phyloP scores from a whole-genome alignment of 2,329 filamentous ascomycete species.

The Cercospora zeae-maydis region DNA sequence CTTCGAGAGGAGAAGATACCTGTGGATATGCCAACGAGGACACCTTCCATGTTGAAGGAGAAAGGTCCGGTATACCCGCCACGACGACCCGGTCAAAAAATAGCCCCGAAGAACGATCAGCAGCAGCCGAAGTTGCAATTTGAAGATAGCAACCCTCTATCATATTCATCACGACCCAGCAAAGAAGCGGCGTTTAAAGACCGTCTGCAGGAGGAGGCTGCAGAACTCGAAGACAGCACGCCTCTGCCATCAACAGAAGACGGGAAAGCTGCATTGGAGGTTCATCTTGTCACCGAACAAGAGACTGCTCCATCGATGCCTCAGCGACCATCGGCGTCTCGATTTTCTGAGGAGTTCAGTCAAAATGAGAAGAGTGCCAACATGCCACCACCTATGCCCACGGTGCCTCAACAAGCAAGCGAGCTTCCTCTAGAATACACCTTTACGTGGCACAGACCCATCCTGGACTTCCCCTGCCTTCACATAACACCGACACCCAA shows the following conservation, averaged over 20 bases:
- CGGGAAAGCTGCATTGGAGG: not conserved
- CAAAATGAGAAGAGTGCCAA: not conserved
- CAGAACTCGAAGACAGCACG: not conserved
- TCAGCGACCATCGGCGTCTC: slow-evolving; percentile 3
- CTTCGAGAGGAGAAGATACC: not conserved
- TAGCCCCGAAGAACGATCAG: not conserved
- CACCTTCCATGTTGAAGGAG: slow-evolving; percentile 6
- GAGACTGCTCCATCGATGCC: not conserved
- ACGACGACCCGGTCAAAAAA: not conserved
- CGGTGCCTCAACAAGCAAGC: not conserved
- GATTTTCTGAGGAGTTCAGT: slow-evolving; percentile 9
- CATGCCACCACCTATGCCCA: not conserved
- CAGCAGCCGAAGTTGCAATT: not conserved
- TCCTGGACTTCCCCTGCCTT: slow-evolving; percentile 11
- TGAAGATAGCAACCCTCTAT: not conserved
- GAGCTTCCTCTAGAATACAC: slow-evolving; percentile 6
- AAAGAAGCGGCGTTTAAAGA: not conserved
- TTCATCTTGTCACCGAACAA: not conserved
- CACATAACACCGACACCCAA: slow-evolving; percentile 3
- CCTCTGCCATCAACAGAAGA: not conserved
- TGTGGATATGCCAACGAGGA: not conserved
- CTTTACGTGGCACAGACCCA: slow-evolving; percentile 10
- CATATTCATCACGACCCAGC: not conserved
- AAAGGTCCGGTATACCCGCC: slow-evolving; percentile 4
- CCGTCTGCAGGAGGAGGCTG: not conserved